Base-by-base conservation (phyloP, 768 basidiomycete species). In the Boletus pseudo-olivaceus region DNA sequence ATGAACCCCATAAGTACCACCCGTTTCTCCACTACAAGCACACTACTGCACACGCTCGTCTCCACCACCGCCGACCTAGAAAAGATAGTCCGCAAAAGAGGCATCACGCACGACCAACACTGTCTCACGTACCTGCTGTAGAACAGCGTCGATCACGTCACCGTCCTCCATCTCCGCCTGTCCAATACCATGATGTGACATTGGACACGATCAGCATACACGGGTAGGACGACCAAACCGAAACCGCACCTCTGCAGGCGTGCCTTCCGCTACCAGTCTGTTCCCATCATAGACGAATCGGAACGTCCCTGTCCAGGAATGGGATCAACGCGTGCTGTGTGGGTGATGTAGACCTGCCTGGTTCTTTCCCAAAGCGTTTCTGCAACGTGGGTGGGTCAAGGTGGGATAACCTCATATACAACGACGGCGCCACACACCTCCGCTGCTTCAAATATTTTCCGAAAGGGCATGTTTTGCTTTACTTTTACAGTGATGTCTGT, bases 401-500 rank as follows among this genome's bases (percentile, higher is more conserved):
- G 47, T 7, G 30, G 23, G 37, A 37, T n/a, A 1, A 34, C 17
- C 15, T 11, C 34, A 43, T 9, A 20, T 34, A 14, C 17, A 29
- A 19, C 19, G 23, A n/a, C 9, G 30, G 1, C 15, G 27, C 1
- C 4, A 73, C 79, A 23, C 59, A 86, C 86, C 76, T 85, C 82
- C 2, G 82, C 82, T 15, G 83, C 85, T 17, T 82, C 77, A 53
- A 88, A 87, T 26, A 87, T 81, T 68, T 87, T 87, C 37, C 72
- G 66, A 59, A 88, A 85, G n/a, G 74, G 73, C 75, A 81, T 87
- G 34, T 79, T 81, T 1, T 76, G 56, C 55, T 83, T 86, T 11
- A 87, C 85, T 65, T 87, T 87, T 5, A 88, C 79, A 5, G 81
- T 84, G 30, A 85, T 82, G 9, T 77, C 86, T 88, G 63, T 23